These are phyloP conservation scores for Populus simonii DNA, from an alignment of 345 rosid species.

Conservation along the genomic window DNA sequence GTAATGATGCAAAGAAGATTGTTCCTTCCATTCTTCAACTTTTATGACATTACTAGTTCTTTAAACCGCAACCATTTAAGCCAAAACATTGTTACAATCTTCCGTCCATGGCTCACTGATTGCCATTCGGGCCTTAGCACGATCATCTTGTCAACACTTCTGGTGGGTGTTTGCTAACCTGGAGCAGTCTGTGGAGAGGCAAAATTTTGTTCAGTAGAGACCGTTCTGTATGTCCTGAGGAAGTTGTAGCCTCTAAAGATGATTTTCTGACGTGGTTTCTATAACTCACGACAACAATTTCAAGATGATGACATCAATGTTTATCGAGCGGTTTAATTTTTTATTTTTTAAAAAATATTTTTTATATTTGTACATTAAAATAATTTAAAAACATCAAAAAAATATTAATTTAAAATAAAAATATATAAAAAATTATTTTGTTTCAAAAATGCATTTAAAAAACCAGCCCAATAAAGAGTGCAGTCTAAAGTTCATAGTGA, in stretches of 20 bases:
- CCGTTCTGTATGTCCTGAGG: neutral
- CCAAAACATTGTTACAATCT: neutral
- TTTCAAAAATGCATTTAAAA: too few relatives aligned
- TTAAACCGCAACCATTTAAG: neutral
- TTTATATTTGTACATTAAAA: too few relatives aligned
- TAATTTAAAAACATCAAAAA: too few relatives aligned
- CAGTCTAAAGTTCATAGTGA: neutral
- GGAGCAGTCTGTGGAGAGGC: neutral
- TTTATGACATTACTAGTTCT: neutral
- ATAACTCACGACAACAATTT: neutral
- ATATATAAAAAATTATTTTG: too few relatives aligned
- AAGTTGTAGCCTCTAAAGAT: neutral
- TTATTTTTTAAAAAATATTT: too few relatives aligned
- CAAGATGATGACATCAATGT: neutral
- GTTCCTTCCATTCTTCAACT: neutral
- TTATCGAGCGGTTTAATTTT: neutral
- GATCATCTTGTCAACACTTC: neutral
- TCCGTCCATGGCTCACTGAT: neutral
- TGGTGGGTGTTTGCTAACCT: neutral
- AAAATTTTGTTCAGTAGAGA: neutral
- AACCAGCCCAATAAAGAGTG: neutral
- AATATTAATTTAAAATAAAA: too few relatives aligned
- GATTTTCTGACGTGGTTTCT: neutral
- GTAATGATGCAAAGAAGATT: constrained; percentile 29
- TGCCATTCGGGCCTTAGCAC: neutral